These are phyloP conservation scores for Tephrocybe sp. DNA, from an alignment of 768 basidiomycete species.

Conservation along the genomic window DNA sequence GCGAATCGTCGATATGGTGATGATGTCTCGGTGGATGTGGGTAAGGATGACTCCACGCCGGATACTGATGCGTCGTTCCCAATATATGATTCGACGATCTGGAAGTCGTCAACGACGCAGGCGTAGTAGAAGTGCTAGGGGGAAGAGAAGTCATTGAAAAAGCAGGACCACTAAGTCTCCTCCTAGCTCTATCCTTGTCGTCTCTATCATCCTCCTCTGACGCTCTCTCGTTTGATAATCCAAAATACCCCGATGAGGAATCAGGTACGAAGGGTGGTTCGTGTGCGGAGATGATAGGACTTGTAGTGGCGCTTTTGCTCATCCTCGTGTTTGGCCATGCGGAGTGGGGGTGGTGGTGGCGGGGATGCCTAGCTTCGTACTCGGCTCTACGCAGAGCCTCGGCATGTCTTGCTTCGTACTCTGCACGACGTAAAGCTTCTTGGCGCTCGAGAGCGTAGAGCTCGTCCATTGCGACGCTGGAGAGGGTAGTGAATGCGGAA, in stretches of 20 bases:
- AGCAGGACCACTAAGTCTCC: conserved; percentile 54
- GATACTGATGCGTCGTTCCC: conserved; percentile 26
- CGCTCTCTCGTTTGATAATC: conserved; percentile 33
- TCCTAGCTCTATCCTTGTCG: conserved; percentile 28
- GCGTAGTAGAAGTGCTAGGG: too few relatives aligned
- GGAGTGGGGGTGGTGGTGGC: conserved; percentile 20
- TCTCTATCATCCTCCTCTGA: conserved; percentile 19
- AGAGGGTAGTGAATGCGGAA: conserved; percentile 64
- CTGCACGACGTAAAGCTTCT: conserved; percentile 81
- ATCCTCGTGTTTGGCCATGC: conserved; percentile 25
- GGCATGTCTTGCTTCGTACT: conserved; percentile 77
- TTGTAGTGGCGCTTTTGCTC: conserved; percentile 68
- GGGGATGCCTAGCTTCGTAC: conserved; percentile 63
- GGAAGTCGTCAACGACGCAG: conserved; percentile 29
- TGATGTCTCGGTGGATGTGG: too few relatives aligned
- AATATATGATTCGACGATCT: conserved; percentile 33
- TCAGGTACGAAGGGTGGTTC: conserved; percentile 25
- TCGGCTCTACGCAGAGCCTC: conserved; percentile 70
- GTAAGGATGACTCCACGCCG: conserved; percentile 41
- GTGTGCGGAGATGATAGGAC: conserved; percentile 47
- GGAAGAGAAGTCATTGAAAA: conserved; percentile 60
- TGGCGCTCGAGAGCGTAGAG: conserved; percentile 84
- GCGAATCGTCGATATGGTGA: conserved; percentile 52
- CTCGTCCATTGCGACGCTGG: conserved; percentile 82
- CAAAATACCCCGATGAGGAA: conserved; percentile 41